Base-by-base conservation (phyloP, 1,139 yeast genomes). In the Nadsonia starkeyi-henricii region DNA sequence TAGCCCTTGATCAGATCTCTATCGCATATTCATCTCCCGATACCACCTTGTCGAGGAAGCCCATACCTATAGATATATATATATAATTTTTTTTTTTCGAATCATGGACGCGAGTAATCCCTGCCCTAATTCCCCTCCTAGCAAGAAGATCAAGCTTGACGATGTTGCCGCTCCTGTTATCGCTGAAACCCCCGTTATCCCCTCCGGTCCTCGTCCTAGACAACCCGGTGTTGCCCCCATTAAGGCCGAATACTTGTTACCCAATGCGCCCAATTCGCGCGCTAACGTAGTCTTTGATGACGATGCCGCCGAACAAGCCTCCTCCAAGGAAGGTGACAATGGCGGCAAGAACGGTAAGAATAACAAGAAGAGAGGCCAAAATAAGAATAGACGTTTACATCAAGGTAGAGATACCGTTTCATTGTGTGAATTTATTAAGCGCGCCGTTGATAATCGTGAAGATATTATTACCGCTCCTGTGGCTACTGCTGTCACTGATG, bases 381-480 rank as follows among this genome's bases (percentile, higher is more conserved):
- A 91, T 66, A 89, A 91, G 64, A 78, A 79, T 55, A 73, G 97
- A 58, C 91, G 85, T 56, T 72, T 86, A 56, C 75, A 74, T 50
- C 96, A 86, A 63, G 71, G 67, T 33, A 77, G 74, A 52, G 95
- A 83, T 54, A 72, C 72, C 7, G 65, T 84, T 47, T 74, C 79
- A 58, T 65, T 88, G 47, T 91, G 97, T 66, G 58, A 60, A 64
- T 67, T 49, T 78, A 78, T 60, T 82, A 83, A 39, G 71, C 48
- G 45, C 7, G 55, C 51, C 19, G 57, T 56, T 8, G 52, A 52
- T 20, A 50, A 48, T 2, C 45, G 28, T 2, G 72, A 63, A 33
- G 39, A 19, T 4, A 20, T 45, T 30, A 36, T 23, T 23, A 15
- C 41, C 30, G 42, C 36, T 41, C 7, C 45, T 46, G 52, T 26